These are phyloP conservation scores for Aquanectria penicillioides DNA, from an alignment of 2,329 filamentous ascomycete genomes.

Conservation along the genomic window DNA sequence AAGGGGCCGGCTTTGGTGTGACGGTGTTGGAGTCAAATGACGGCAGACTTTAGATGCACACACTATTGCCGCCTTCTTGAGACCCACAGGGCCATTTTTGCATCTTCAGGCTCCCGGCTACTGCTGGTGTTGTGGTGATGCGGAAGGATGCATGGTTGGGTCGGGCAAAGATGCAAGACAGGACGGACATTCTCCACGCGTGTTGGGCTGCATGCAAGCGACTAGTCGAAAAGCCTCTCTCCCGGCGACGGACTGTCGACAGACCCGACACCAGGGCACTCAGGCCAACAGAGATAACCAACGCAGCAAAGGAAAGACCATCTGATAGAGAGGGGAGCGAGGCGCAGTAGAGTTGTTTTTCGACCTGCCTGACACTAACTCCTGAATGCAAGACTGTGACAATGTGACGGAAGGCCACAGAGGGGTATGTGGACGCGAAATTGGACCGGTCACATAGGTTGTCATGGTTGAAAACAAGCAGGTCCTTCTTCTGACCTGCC, in stretches of 20 bases:
- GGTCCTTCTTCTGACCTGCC: conserved; percentile 3
- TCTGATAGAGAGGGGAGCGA: conserved; percentile 32
- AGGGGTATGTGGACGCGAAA: no score
- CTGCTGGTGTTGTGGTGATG: conserved; percentile 27
- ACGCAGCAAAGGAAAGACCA: conserved; percentile 30
- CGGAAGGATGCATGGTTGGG: conserved; percentile 27
- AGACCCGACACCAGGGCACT: conserved; percentile 25
- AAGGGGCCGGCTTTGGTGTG: conserved; percentile 13
- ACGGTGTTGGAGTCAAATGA: conserved; percentile 21
- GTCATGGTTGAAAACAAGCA: conserved; percentile 22
- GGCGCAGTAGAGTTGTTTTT: conserved; percentile 26
- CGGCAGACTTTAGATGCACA: conserved; percentile 29
- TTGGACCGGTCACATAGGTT: no score
- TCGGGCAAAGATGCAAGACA: conserved; percentile 38
- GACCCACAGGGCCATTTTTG: conserved; percentile 19
- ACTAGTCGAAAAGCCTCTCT: conserved; percentile 36
- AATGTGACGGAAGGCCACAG: no score
- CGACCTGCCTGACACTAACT: conserved; percentile 17
- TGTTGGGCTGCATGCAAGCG: conserved; percentile 39
- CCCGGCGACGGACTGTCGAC: conserved; percentile 20
- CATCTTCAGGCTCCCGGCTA: conserved; percentile 23
- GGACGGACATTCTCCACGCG: conserved; percentile 35
- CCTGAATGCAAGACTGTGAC: conserved; percentile 21
- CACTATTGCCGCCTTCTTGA: conserved; percentile 25
- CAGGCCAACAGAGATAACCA: conserved; percentile 33